Conservation (phyloP, 129 eudicot species). For the Flaveria brownii region DNA sequence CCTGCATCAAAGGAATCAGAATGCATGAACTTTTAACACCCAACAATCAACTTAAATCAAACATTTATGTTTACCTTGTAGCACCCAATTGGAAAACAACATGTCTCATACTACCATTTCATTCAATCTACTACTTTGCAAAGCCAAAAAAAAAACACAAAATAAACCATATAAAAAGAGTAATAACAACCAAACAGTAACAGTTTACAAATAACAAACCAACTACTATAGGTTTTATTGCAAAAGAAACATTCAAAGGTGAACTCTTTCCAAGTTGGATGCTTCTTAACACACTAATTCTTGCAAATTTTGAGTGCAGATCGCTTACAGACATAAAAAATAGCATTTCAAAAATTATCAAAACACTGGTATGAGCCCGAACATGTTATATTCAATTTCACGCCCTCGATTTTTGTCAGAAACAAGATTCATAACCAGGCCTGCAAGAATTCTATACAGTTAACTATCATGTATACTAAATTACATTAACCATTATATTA, state of each 20-base stretch:
- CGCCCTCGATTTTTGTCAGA: slow-evolving; percentile 75
- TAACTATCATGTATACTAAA: too few relatives aligned
- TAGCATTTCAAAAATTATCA: slow-evolving; percentile 62
- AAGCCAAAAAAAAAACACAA: too few relatives aligned
- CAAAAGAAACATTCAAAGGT: slow-evolving; percentile 67
- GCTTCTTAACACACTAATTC: slow-evolving; percentile 76
- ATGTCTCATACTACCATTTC: too few relatives aligned
- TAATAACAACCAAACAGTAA: too few relatives aligned
- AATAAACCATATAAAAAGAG: too few relatives aligned
- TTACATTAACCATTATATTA: too few relatives aligned
- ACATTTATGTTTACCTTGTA: too few relatives aligned
- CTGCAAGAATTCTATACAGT: slow-evolving; percentile 29
- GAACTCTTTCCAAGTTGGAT: slow-evolving; percentile 82
- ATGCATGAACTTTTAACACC: neutral
- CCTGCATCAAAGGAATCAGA: neutral
- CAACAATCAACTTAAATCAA: too few relatives aligned
- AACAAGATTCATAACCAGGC: slow-evolving; percentile 80
- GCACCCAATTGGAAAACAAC: too few relatives aligned
- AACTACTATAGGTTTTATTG: slow-evolving; percentile 35
- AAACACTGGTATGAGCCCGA: slow-evolving; percentile 80
- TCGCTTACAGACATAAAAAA: slow-evolving; percentile 70
- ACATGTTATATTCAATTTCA: slow-evolving; percentile 68
- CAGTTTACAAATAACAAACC: too few relatives aligned
- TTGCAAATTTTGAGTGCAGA: slow-evolving; percentile 75
- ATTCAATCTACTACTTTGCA: too few relatives aligned